A percentile compares a stretch with the other conserved stretches of the same genome.
Conservation (phyloP, 2,329 filamentous ascomycete genomes). For the Colletotrichum scovillei region DNA sequence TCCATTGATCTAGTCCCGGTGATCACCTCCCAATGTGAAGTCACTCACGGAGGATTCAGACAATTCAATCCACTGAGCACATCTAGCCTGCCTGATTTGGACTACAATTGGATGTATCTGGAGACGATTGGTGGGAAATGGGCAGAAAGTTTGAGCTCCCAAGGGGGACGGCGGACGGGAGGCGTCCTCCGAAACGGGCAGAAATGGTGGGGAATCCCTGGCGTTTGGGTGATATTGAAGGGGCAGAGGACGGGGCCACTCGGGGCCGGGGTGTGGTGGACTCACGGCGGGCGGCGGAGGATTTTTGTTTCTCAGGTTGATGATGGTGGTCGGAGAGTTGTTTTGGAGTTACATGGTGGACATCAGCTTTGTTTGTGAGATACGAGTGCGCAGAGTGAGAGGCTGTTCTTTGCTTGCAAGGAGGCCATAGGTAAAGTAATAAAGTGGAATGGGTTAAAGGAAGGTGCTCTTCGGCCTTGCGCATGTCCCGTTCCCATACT, state of each 20-base stretch:
- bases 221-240: constrained; percentile 28
- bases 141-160: not conserved
- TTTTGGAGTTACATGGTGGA: not conserved
- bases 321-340: constrained; percentile 4
- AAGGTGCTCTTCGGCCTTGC: not conserved
- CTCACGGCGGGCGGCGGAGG: constrained; percentile 1
- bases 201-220: constrained; percentile 25
- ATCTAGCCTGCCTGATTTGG: not conserved
- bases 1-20: not conserved
- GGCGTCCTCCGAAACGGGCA: constrained; percentile 8
- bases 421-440: not conserved
- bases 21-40: not conserved
- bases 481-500: not conserved
- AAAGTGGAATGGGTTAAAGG: not conserved
- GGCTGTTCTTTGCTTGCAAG: not conserved
- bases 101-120: not conserved
- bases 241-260: constrained; percentile 10
- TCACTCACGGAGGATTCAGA: not conserved
- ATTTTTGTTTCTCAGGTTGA: constrained; percentile 11
- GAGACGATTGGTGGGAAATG: constrained; percentile 30
- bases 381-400: not conserved
- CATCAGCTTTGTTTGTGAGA: not conserved
- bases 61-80: too few species aligned
- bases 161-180: not conserved
- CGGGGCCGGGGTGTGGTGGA: not conserved